Evolutionary conservation across 1,139 yeast species (phyloP).

Genomic region (Nakaseomyces kungkrabaensis): DNA sequence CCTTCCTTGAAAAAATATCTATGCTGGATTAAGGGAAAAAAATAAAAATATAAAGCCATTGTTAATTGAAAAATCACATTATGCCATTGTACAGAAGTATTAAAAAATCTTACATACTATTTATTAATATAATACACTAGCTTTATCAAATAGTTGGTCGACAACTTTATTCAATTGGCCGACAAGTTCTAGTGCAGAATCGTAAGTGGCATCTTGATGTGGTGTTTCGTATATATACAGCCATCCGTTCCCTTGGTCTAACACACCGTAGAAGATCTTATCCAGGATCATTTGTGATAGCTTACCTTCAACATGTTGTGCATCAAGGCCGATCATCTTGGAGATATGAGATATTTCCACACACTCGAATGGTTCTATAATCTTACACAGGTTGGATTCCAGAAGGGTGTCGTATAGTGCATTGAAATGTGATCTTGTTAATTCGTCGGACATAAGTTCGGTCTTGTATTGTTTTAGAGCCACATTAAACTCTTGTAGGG

Average conservation of each 20-base stretch:
- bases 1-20: too few species aligned
- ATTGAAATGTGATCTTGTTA: constrained; percentile 85
- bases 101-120: too few species aligned
- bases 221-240: constrained; percentile 86
- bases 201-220: constrained; percentile 78
- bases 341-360: constrained; percentile 89
- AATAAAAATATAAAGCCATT: too few species aligned
- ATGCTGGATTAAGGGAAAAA: too few species aligned
- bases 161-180: constrained; percentile 83
- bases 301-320: constrained; percentile 87
- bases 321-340: constrained; percentile 75
- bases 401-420: constrained; percentile 87
- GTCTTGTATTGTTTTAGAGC: constrained; percentile 60
- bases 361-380: constrained; percentile 90
- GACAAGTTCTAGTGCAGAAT: constrained; percentile 75
- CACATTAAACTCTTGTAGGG: constrained; percentile 80
- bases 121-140: constrained; percentile 55
- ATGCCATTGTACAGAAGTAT: too few species aligned
- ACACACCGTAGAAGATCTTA: constrained; percentile 85
- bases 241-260: constrained; percentile 99
- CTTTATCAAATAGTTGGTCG: constrained; percentile 88
- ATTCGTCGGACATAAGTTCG: constrained; percentile 78
- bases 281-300: constrained; percentile 94
- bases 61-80: too few species aligned
- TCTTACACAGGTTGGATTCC: constrained; percentile 87